phyloP scores from a whole-genome alignment of 2,329 filamentous ascomycete species.

The Penicillium sp. region DNA sequence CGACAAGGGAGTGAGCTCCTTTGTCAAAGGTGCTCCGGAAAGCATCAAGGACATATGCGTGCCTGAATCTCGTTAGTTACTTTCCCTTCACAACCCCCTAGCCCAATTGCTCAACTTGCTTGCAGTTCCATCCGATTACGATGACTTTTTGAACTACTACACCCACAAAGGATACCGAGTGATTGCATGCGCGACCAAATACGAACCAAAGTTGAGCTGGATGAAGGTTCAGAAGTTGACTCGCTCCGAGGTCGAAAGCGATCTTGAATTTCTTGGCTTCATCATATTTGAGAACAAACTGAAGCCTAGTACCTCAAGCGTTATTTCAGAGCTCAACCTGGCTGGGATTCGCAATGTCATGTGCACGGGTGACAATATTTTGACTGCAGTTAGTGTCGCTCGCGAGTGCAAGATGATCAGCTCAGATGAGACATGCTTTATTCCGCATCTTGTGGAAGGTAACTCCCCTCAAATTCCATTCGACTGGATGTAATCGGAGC shows the following conservation, averaged over 20 bases:
- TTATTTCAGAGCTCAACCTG: conserved; percentile 76
- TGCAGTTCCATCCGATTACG: conserved; percentile 79
- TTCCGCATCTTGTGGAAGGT: conserved; percentile 82
- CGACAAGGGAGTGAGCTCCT: conserved; percentile 78
- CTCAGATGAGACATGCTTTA: conserved; percentile 80
- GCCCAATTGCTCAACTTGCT: conserved; percentile 4
- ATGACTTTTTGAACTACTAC: conserved; percentile 83
- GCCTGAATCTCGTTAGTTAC: conserved; percentile 68
- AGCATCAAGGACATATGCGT: conserved; percentile 93
- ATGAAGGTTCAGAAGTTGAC: conserved; percentile 93
- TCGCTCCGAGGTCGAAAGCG: conserved; percentile 76
- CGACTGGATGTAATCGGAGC: conserved; percentile 2
- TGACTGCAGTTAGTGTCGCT: conserved; percentile 94
- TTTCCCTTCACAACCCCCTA: background rate
- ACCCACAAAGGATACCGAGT: conserved; percentile 96
- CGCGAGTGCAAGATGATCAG: conserved; percentile 84
- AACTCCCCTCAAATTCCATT: conserved; percentile 12
- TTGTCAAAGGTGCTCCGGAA: conserved; percentile 94
- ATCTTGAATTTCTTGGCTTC: conserved; percentile 87
- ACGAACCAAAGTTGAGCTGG: conserved; percentile 85
- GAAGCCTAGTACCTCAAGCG: conserved; percentile 77
- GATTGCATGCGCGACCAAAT: conserved; percentile 89
- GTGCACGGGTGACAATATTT: conserved; percentile 97
- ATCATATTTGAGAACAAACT: conserved; percentile 99
- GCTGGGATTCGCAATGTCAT: conserved; percentile 89